A percentile compares a stretch with the other conserved stretches of the same genome.
phyloP scores from a whole-genome alignment of 306 rosid genomes.

The Alnus rubra region DNA sequence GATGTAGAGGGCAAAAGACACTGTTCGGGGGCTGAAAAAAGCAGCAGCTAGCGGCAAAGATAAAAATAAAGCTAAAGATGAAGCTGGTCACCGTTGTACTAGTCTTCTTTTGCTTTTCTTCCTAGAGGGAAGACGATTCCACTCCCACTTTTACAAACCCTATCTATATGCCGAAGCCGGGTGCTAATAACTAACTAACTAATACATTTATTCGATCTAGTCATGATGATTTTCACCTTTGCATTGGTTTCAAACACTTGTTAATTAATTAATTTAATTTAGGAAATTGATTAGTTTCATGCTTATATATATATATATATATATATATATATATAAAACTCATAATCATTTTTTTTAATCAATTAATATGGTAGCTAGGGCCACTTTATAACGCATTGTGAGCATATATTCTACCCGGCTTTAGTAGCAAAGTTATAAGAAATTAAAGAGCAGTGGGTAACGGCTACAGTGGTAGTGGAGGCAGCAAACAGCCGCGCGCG shows the following conservation, averaged over 20 bases:
- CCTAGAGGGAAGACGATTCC: slow-evolving; percentile 13
- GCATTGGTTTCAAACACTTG: no score
- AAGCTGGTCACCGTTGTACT: slow-evolving; percentile 27
- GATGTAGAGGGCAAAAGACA: slow-evolving; percentile 18
- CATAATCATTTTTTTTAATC: no score
- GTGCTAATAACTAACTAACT: no score
- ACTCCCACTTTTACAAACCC: slow-evolving; percentile 1
- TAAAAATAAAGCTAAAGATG: slow-evolving; percentile 50
- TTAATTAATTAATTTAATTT: no score
- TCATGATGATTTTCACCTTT: no score
- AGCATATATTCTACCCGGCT: slow-evolving; percentile 5
- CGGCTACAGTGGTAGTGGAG: background rate
- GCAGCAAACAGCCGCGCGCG: background rate
- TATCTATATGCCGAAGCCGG: no score
- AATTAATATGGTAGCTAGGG: background rate
- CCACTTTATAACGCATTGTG: background rate
- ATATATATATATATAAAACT: no score
- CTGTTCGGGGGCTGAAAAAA: slow-evolving; percentile 33
- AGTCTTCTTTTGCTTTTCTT: slow-evolving; percentile 41
- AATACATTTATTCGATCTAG: no score
- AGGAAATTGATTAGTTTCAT: no score
- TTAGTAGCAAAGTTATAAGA: background rate
- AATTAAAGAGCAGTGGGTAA: background rate
- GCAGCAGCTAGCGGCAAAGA: slow-evolving; percentile 53
- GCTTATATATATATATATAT: no score